A percentile compares a stretch with the other conserved stretches of the same genome.
phyloP scores from a whole-genome alignment of 495 filamentous ascomycete genomes.

The Xylaria venustula region DNA sequence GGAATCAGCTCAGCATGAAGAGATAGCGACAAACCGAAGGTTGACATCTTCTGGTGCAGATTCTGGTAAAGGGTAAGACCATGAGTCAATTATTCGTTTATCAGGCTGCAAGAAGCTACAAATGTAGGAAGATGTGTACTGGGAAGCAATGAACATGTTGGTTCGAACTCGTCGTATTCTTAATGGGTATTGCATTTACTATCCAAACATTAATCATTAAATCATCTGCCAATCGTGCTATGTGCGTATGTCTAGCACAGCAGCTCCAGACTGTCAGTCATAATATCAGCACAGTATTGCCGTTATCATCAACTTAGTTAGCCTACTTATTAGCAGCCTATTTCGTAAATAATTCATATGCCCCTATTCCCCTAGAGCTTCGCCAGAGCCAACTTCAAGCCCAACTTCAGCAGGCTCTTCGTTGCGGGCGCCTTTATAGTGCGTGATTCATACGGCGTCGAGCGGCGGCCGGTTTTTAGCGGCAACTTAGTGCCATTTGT shows the following conservation, averaged over 20 bases:
- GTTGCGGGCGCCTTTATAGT: conserved; percentile 21
- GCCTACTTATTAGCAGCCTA: not conserved
- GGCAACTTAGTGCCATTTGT: conserved; percentile 4
- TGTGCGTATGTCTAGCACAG: not conserved
- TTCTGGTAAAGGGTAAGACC: not conserved
- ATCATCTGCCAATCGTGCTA: conserved; percentile 7
- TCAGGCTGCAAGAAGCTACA: not conserved
- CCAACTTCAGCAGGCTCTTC: conserved; percentile 25
- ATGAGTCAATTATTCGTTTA: not conserved
- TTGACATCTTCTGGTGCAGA: not conserved
- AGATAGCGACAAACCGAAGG: not conserved
- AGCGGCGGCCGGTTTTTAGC: conserved; percentile 8
- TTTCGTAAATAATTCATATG: not conserved
- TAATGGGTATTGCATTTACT: not conserved
- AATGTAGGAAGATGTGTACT: not conserved
- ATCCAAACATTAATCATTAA: conserved; percentile 16
- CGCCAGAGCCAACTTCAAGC: conserved; percentile 25
- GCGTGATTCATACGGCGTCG: conserved; percentile 6
- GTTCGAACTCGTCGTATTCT: not conserved
- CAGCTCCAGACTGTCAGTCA: not conserved
- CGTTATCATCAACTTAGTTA: not conserved
- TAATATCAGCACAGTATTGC: not conserved
- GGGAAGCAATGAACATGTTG: not conserved
- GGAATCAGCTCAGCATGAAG: not conserved
- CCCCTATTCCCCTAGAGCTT: conserved; percentile 8